Conservation (phyloP, 2,329 filamentous ascomycete species). For the Exophiala calicioides region DNA sequence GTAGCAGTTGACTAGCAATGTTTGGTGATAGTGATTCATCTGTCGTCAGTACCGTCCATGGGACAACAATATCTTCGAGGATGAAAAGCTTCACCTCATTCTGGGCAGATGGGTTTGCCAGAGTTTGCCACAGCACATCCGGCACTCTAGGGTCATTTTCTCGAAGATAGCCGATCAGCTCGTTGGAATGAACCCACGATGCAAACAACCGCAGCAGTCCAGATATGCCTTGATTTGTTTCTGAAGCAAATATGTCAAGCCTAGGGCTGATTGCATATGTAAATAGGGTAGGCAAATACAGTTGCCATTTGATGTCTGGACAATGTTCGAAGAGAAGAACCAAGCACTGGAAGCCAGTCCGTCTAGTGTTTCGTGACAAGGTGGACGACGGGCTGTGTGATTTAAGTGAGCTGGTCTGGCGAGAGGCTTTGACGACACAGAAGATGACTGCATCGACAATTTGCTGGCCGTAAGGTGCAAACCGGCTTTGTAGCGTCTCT, state of each 20-base stretch:
- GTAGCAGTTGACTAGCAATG: slow-evolving; percentile 15
- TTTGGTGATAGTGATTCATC: slow-evolving; percentile 63
- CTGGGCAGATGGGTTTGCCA: slow-evolving; percentile 73
- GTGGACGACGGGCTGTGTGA: slow-evolving; percentile 36
- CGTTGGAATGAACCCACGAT: slow-evolving; percentile 72
- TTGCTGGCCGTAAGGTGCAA: slow-evolving; percentile 65
- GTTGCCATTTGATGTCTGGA: slow-evolving; percentile 68
- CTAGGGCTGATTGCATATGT: slow-evolving; percentile 74
- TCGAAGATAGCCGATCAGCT: slow-evolving; percentile 69
- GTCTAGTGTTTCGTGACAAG: slow-evolving; percentile 52
- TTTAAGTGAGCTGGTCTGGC: slow-evolving; percentile 31
- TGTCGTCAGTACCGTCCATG: slow-evolving; percentile 17
- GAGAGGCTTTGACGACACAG: slow-evolving; percentile 70
- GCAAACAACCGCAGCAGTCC: slow-evolving; percentile 77
- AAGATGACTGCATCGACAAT: slow-evolving; percentile 78
- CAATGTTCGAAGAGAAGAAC: slow-evolving; percentile 75
- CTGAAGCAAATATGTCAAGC: slow-evolving; percentile 73
- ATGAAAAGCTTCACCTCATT: slow-evolving; percentile 84
- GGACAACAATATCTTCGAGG: slow-evolving; percentile 70
- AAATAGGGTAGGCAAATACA: slow-evolving; percentile 71
- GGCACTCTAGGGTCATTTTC: slow-evolving; percentile 62
- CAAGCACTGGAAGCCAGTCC: slow-evolving; percentile 74
- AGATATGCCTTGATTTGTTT: slow-evolving; percentile 88
- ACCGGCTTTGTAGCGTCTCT: slow-evolving; percentile 74
- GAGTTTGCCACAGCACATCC: slow-evolving; percentile 68